Base-by-base conservation (phyloP, 345 rosid species). In the Euphorbia pulcherrima region DNA sequence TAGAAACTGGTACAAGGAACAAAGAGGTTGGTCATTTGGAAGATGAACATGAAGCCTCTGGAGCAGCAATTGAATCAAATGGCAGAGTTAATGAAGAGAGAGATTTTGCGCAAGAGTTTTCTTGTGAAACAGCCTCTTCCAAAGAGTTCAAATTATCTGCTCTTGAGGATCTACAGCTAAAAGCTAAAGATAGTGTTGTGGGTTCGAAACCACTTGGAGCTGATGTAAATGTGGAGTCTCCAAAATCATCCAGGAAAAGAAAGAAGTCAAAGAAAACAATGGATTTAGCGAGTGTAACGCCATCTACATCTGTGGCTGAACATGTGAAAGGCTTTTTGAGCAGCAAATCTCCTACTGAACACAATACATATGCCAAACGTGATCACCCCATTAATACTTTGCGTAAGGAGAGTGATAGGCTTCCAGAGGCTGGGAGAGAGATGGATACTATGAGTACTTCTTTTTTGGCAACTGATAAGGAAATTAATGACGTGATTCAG, bases 401-500 rank as follows among this genome's bases (percentile, higher is more conserved):
- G 61, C 53, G 63, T 53, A 58, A 64, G 24, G 69, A 69, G 41
- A 65, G 28, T 60, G 18, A 24, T 65, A 18, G 44, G 21, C 61
- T 61, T 55, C 48, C 62, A 46, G 37, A 68, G 27, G 68, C 48
- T 27, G 68, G 53, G 64, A 74, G 67, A 17, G 74, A 68, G 55
- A 47, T 8, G 46, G 68, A 68, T 47, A 62, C 53, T 23, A 28
- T 44, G n/a, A 58, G 68, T 62, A 26, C 64, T 44, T n/a, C n/a
- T n/a, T 64, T 68, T 26, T 46, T 39, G 59, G 79, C 68, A 58
- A 74, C 75, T 60, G 81, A 71, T 51, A 46, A 62, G 58, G 83
- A 51, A 76, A 67, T 86, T 62, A 80, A 83, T 72, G 78, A 78
- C 39, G 83, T 82, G 39, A 85, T 82, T 62, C 72, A 30, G 69